Percentiles rank a stretch among this genome's conserved stretches.
Evolutionary conservation across 306 rosid species (phyloP).

Genomic region (Comarum palustre): DNA sequence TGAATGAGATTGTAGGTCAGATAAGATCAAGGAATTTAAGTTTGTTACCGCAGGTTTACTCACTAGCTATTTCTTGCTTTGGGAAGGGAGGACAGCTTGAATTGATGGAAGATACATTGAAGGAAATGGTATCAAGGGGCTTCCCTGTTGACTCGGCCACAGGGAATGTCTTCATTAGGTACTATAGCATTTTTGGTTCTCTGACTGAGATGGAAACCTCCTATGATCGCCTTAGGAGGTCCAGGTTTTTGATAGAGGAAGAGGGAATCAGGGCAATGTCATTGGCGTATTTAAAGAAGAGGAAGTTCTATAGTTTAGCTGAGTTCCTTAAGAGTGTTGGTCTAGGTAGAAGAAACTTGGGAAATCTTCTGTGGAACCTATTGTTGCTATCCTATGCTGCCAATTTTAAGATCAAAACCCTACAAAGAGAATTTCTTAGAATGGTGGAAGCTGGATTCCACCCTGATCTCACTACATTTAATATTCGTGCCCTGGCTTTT

Average conservation of each 20-base stretch:
- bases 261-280: constrained; percentile 68
- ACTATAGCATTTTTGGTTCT: constrained; percentile 62
- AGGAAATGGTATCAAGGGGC: constrained; percentile 63
- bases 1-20: constrained; percentile 40
- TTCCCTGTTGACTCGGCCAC: constrained; percentile 41
- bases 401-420: constrained; percentile 85
- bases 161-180: constrained; percentile 53
- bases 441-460: constrained; percentile 71
- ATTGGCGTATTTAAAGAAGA: constrained; percentile 47
- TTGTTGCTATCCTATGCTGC: constrained; percentile 80
- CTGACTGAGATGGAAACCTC: constrained; percentile 68
- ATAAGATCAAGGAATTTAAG: constrained; percentile 37
- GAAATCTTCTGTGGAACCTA: constrained; percentile 83
- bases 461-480: constrained; percentile 82
- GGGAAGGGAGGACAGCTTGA: constrained; percentile 68
- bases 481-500: constrained; percentile 79
- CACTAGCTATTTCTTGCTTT: constrained; percentile 68
- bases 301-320: constrained; percentile 59
- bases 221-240: constrained; percentile 57
- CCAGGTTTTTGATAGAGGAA: constrained; percentile 58
- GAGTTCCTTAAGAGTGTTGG: constrained; percentile 76
- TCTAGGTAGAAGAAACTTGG: constrained; percentile 65
- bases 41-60: constrained; percentile 54
- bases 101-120: constrained; percentile 65
- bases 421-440: constrained; percentile 72